Evolutionary conservation across 495 filamentous ascomycete species (phyloP).

Genomic region (Articulospora tetracladia): DNA sequence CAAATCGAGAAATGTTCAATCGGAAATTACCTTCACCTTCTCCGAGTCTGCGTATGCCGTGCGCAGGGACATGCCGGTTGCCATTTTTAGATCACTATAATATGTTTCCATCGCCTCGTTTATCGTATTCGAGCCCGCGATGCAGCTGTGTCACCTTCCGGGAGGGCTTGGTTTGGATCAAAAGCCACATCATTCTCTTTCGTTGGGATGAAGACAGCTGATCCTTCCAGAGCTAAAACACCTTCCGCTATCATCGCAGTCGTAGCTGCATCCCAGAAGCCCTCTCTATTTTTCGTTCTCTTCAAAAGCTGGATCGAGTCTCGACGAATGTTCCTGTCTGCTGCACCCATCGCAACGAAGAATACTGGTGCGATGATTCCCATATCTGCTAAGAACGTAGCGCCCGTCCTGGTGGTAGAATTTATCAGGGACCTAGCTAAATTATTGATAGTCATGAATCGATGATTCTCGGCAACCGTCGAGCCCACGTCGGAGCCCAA

Average conservation of each 20-base stretch:
- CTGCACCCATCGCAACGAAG: slow-evolving; percentile 8
- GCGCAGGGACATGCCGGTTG: too few species aligned
- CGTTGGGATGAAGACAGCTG: background rate
- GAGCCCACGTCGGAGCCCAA: background rate
- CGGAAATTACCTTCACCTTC: background rate
- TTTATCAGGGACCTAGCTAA: slow-evolving; percentile 6
- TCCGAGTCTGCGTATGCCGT: too few species aligned
- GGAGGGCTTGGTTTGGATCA: background rate
- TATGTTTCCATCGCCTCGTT: background rate
- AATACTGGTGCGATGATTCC: slow-evolving; percentile 7
- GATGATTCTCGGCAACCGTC: background rate
- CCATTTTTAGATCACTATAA: background rate
- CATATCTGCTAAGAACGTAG: background rate
- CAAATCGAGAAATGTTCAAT: background rate
- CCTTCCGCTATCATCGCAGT: slow-evolving; percentile 2
- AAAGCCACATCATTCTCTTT: background rate
- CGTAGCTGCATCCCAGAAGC: slow-evolving; percentile 10
- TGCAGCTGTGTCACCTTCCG: background rate
- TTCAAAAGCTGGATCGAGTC: slow-evolving; percentile 6
- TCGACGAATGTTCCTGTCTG: slow-evolving; percentile 2
- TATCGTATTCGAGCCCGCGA: background rate
- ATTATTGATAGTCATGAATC: background rate
- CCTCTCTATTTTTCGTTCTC: slow-evolving; percentile 1
- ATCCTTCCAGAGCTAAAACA: background rate
- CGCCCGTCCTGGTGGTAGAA: background rate